Evolutionary conservation across 129 eudicot genomes (phyloP).

Genomic region (Ambrosia artemisiifolia): DNA sequence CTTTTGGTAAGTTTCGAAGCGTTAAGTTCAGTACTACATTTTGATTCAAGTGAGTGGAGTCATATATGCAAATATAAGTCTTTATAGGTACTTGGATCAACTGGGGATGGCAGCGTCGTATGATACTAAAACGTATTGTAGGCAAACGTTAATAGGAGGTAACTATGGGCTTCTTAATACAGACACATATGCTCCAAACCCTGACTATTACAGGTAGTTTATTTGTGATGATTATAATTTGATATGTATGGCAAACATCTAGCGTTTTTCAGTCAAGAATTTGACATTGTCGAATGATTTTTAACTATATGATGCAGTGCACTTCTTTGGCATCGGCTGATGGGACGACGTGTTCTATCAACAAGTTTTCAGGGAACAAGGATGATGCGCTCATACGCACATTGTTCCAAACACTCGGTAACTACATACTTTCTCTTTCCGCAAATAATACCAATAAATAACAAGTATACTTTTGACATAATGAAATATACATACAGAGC

Average conservation of each 20-base stretch:
- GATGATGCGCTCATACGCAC: constrained; percentile 75
- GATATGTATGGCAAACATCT: neutral
- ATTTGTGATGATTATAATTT: neutral
- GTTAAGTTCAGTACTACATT: too few relatives aligned
- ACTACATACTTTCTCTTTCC: constrained; percentile 16
- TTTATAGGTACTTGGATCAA: constrained; percentile 82
- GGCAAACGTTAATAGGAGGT: constrained; percentile 79
- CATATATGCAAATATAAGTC: neutral
- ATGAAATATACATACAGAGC: too few relatives aligned
- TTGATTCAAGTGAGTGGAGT: too few relatives aligned
- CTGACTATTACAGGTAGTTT: constrained; percentile 78
- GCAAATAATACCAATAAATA: neutral
- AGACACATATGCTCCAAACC: constrained; percentile 57
- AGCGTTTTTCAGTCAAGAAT: neutral
- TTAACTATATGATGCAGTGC: constrained; percentile 43
- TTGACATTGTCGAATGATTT: neutral
- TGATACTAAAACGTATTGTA: constrained; percentile 78
- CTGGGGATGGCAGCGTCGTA: constrained; percentile 74
- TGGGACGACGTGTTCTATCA: constrained; percentile 82
- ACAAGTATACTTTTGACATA: neutral
- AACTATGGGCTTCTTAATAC: constrained; percentile 83
- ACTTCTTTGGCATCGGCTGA: constrained; percentile 88
- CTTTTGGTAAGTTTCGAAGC: constrained; percentile 52
- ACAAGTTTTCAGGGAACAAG: constrained; percentile 49
- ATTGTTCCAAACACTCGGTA: constrained; percentile 68